Conservation (phyloP, 495 filamentous ascomycete species). For the Penicillium lagena region DNA sequence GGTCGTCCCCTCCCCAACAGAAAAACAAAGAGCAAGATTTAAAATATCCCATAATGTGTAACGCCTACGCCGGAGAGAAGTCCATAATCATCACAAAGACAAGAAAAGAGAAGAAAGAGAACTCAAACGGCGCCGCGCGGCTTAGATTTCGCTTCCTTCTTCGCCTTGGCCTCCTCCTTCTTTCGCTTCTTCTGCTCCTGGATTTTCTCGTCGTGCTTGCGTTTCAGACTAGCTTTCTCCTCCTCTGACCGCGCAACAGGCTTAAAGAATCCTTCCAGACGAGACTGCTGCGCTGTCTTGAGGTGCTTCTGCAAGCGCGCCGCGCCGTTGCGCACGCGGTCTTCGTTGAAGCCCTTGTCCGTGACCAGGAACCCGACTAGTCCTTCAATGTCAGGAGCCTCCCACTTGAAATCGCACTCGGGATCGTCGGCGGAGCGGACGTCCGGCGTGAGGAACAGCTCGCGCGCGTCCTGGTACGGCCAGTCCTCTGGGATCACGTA, state of each 20-base stretch:
- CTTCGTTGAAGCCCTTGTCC: constrained; percentile 96
- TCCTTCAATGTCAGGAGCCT: constrained; percentile 82
- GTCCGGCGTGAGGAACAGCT: constrained; percentile 84
- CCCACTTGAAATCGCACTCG: constrained; percentile 96
- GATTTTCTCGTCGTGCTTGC: constrained; percentile 86
- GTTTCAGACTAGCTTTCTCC: constrained; percentile 75
- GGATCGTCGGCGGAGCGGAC: constrained; percentile 79
- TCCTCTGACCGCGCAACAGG: constrained; percentile 80
- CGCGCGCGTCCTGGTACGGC: constrained; percentile 87
- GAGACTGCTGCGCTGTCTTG: constrained; percentile 81
- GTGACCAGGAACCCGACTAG: constrained; percentile 80
- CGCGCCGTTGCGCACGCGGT: constrained; percentile 74
- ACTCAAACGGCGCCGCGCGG: constrained; percentile 60
- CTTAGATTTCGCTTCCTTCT: constrained; percentile 85
- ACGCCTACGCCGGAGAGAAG: constrained; percentile 4
- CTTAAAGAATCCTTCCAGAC: constrained; percentile 98
- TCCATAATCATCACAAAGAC: not conserved
- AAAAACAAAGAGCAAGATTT: not conserved
- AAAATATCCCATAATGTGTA: constrained; percentile 1
- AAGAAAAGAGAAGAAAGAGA: not conserved
- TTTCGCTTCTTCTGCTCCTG: constrained; percentile 89
- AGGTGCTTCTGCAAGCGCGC: constrained; percentile 76
- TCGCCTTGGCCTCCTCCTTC: constrained; percentile 78
- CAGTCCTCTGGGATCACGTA: constrained; percentile 85
- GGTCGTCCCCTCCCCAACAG: not conserved